phyloP scores from a whole-genome alignment of 1,139 yeast genomes.

The Eremothecium coryli region DNA sequence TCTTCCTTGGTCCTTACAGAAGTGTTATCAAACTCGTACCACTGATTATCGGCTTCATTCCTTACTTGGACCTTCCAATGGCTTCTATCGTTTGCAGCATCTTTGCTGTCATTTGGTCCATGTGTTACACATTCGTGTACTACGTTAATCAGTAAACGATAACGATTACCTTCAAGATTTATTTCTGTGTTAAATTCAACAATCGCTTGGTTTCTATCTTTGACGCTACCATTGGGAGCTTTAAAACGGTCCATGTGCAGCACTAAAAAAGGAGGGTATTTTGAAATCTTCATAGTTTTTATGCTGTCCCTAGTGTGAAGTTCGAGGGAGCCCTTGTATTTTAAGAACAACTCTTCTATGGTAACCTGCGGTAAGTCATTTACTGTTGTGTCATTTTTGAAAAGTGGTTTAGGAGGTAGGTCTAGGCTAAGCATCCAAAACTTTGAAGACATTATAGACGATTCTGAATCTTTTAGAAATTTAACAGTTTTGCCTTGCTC shows the following conservation, averaged over 20 bases:
- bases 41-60: slow-evolving; percentile 36
- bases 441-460: slow-evolving; percentile 28
- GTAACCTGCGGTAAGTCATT: slow-evolving; percentile 46
- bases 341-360: slow-evolving; percentile 39
- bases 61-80: slow-evolving; percentile 47
- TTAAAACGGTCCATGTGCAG: slow-evolving; percentile 50
- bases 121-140: slow-evolving; percentile 34
- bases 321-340: slow-evolving; percentile 36
- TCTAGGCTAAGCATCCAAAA: slow-evolving; percentile 55
- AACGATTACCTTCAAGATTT: slow-evolving; percentile 26
- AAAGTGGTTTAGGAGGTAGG: slow-evolving; percentile 50
- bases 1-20: slow-evolving; percentile 40
- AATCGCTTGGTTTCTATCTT: slow-evolving; percentile 50
- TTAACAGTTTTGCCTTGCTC: slow-evolving; percentile 25
- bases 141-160: slow-evolving; percentile 44
- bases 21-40: slow-evolving; percentile 54
- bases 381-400: slow-evolving; percentile 36
- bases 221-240: slow-evolving; percentile 30
- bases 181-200: slow-evolving; percentile 47
- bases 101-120: slow-evolving; percentile 11
- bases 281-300: slow-evolving; percentile 34
- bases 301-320: slow-evolving; percentile 29
- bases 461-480: slow-evolving; percentile 18
- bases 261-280: slow-evolving; percentile 46
- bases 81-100: slow-evolving; percentile 30